Conservation (phyloP, 768 basidiomycete genomes). For the Pleurotus pulmonarius region DNA sequence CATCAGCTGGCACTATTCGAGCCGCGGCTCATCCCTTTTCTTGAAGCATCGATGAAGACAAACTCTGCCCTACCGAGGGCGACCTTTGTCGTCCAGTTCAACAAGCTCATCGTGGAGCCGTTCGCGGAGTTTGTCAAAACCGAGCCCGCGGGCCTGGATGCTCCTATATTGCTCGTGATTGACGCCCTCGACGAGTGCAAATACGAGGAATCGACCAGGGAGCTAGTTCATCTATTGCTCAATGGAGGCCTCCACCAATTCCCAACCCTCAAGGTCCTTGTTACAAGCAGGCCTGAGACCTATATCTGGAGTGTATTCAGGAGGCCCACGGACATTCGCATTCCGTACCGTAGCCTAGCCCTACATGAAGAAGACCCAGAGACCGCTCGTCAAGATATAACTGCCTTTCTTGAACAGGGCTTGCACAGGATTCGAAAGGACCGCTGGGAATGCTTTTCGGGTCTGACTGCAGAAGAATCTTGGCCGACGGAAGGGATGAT, state of each 20-base stretch:
- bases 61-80: constrained; percentile 15
- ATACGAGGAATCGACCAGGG: constrained; percentile 8
- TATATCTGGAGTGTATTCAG: constrained; percentile 13
- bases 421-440: constrained; percentile 13
- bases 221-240: constrained; percentile 12
- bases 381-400: constrained; percentile 14
- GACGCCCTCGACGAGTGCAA: constrained; percentile 27
- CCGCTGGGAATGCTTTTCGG: neutral
- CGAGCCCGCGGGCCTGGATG: neutral
- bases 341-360: neutral
- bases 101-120: constrained; percentile 14
- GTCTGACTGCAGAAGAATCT: neutral
- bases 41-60: constrained; percentile 10
- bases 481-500: constrained; percentile 20
- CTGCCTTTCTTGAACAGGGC: constrained; percentile 10
- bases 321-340: neutral
- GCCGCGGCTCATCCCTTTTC: neutral
- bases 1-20: constrained; percentile 20
- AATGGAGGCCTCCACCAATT: neutral
- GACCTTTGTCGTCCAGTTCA: constrained; percentile 13
- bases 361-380: neutral
- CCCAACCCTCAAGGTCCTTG: constrained; percentile 12
- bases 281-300: constrained; percentile 24
- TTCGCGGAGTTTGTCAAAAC: neutral
- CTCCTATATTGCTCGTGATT: constrained; percentile 14